A percentile compares a stretch with the other conserved stretches of the same genome.
phyloP scores from a whole-genome alignment of 2,329 filamentous ascomycete genomes.

The Esteya vermicola region DNA sequence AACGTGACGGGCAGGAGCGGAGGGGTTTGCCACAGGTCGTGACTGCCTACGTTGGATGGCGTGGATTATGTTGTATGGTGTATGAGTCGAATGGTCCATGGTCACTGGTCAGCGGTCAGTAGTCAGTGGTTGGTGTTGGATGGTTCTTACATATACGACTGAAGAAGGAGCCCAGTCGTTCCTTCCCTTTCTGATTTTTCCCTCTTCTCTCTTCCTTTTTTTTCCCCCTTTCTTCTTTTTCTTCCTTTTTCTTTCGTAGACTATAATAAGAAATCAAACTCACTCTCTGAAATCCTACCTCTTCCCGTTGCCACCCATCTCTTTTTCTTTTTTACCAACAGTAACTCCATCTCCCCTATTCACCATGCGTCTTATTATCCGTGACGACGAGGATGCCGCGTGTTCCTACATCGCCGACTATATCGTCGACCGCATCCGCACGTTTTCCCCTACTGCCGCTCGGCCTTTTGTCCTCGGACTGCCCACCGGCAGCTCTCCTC shows the following conservation, averaged over 20 bases:
- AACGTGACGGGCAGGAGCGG: no score
- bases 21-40: no score
- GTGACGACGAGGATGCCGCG: conserved; percentile 46
- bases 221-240: no score
- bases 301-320: neutral
- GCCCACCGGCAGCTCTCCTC: conserved; percentile 58
- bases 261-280: no score
- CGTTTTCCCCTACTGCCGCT: conserved; percentile 47
- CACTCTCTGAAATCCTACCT: no score
- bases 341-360: neutral
- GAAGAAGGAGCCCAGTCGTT: no score
- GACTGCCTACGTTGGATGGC: no score
- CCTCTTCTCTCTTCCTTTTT: neutral
- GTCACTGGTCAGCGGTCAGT: no score
- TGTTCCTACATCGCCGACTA: conserved; percentile 60
- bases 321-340: neutral
- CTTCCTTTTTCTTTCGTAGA: no score
- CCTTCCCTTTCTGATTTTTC: conserved; percentile 1
- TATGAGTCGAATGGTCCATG: no score
- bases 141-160: no score
- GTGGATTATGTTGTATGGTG: no score
- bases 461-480: conserved; percentile 60
- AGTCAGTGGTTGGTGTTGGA: neutral
- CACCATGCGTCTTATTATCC: conserved; percentile 58
- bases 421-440: conserved; percentile 57